These are phyloP conservation scores for Lactarius hengduanensis DNA, from an alignment of 768 basidiomycete genomes.

Conservation along the genomic window DNA sequence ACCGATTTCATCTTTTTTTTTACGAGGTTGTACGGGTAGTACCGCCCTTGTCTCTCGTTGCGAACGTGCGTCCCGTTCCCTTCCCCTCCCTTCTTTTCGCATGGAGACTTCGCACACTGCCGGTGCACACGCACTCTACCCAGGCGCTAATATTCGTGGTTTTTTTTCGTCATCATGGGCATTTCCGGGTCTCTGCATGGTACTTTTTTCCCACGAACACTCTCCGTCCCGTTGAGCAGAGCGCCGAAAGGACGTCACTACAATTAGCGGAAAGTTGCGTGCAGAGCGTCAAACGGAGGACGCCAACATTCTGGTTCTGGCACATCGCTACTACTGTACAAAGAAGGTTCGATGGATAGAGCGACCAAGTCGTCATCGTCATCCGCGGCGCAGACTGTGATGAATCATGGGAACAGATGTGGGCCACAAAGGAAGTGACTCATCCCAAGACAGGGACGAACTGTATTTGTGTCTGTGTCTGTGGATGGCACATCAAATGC, in stretches of 20 bases:
- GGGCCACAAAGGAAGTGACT: conserved; percentile 6
- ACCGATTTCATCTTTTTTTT: not conserved
- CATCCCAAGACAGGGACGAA: not conserved
- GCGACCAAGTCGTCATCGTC: not conserved
- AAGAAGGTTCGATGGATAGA: not conserved
- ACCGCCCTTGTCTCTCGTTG: not conserved
- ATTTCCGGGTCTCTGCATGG: not conserved
- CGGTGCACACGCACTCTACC: not conserved
- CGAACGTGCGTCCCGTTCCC: not conserved
- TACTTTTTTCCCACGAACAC: not conserved
- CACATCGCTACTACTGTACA: not conserved
- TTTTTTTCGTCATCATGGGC: not conserved
- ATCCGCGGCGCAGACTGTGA: not conserved
- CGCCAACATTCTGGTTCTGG: not conserved
- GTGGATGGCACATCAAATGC: not conserved
- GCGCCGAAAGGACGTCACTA: not conserved
- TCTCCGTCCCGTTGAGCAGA: not conserved
- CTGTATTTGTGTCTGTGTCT: not conserved
- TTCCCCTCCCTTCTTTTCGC: not conserved
- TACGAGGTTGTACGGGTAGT: not conserved
- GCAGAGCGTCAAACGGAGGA: not conserved
- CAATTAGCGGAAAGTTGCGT: not conserved
- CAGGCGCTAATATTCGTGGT: not conserved
- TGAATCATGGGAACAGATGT: not conserved
- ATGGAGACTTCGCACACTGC: not conserved